Percentiles rank a stretch among this genome's conserved stretches.
phyloP scores from a whole-genome alignment of 805 yeast genomes.

The Nakazawaea ambrosiae region DNA sequence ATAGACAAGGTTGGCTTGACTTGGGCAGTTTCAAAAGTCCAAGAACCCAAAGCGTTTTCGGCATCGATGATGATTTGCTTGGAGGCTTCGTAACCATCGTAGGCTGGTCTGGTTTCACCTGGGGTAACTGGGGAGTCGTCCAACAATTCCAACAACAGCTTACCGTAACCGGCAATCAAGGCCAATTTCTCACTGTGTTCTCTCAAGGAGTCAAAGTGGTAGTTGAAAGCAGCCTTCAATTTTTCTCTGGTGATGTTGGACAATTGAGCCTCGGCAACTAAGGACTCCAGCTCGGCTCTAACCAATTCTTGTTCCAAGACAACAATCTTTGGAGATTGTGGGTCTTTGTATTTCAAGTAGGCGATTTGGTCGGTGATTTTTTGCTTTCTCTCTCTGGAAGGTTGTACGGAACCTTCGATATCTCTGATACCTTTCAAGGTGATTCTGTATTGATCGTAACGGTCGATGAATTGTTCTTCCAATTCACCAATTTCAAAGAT shows the following conservation, averaged over 20 bases:
- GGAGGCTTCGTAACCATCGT: conserved; percentile 97
- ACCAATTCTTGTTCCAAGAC: conserved; percentile 97
- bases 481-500: conserved; percentile 95
- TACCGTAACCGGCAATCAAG: conserved; percentile 97
- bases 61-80: conserved; percentile 97
- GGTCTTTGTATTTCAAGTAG: conserved; percentile 95
- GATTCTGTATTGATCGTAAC: conserved; percentile 96
- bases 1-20: conserved; percentile 90
- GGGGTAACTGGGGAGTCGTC: conserved; percentile 98
- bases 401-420: conserved; percentile 97
- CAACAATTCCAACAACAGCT: conserved; percentile 89
- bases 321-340: conserved; percentile 91
- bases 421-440: conserved; percentile 91
- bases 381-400: conserved; percentile 96
- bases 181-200: conserved; percentile 96
- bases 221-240: conserved; percentile 93
- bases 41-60: conserved; percentile 88
- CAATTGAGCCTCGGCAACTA: conserved; percentile 98
- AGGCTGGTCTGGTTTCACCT: conserved; percentile 97
- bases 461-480: conserved; percentile 97
- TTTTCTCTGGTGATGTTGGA: conserved; percentile 97
- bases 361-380: conserved; percentile 97
- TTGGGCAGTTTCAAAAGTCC: conserved; percentile 95
- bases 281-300: conserved; percentile 97
- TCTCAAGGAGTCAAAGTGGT: conserved; percentile 92